Evolutionary conservation across 2,329 filamentous ascomycete species (phyloP).

Genomic region (Penicillium sp.): DNA sequence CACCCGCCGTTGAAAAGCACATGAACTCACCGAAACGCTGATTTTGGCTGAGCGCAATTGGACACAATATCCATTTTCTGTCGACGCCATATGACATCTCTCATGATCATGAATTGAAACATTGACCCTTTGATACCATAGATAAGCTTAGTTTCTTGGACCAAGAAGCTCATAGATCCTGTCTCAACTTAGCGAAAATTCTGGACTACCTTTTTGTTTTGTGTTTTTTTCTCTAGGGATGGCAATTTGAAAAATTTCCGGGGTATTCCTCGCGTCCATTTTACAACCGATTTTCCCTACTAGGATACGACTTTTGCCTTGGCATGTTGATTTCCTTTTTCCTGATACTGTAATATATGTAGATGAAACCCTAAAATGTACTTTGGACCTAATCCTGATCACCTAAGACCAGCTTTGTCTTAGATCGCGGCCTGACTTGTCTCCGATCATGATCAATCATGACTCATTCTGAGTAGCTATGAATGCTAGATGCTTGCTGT

Average conservation of each 20-base stretch:
- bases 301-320: no score
- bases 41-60: neutral
- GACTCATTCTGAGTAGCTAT: slow-evolving; percentile 16
- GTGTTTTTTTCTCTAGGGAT: no score
- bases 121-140: slow-evolving; percentile 4
- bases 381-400: no score
- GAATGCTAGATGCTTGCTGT: neutral
- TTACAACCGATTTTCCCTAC: no score
- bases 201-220: neutral
- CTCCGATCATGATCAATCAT: slow-evolving; percentile 5
- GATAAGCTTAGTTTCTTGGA: neutral
- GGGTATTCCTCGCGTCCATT: no score
- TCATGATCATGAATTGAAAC: slow-evolving; percentile 18
- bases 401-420: no score
- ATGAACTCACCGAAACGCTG: neutral
- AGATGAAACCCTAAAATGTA: no score
- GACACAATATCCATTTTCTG: neutral
- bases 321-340: no score
- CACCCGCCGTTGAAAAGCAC: slow-evolving; percentile 38
- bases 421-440: no score
- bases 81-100: neutral
- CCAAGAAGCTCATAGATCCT: neutral
- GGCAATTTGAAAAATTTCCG: neutral
- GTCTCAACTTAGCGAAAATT: slow-evolving; percentile 10
- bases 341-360: no score